phyloP scores from a whole-genome alignment of 2,329 filamentous ascomycete genomes.

The Neonectria magnoliae region DNA sequence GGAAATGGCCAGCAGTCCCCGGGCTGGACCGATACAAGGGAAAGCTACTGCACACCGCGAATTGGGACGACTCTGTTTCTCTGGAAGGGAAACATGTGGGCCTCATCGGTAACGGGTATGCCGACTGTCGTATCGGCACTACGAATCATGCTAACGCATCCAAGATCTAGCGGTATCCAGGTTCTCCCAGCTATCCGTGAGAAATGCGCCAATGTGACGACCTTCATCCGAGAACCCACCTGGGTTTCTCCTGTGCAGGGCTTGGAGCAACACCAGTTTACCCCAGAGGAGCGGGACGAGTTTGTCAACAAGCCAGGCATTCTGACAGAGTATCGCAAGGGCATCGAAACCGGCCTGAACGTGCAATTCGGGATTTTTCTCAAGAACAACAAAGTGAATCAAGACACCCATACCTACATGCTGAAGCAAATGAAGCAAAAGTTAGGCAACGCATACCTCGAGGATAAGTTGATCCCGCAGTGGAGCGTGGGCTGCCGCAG shows the following conservation, averaged over 20 bases:
- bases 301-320: constrained; percentile 53
- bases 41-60: constrained; percentile 62
- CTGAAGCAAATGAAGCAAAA: constrained; percentile 51
- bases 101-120: constrained; percentile 54
- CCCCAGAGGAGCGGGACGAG: constrained; percentile 49
- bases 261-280: constrained; percentile 55
- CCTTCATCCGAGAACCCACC: constrained; percentile 60
- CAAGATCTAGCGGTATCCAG: constrained; percentile 55
- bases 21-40: constrained; percentile 59
- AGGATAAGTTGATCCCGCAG: constrained; percentile 60
- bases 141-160: background rate
- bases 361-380: constrained; percentile 59
- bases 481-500: constrained; percentile 60
- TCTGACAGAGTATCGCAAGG: constrained; percentile 54
- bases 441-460: constrained; percentile 57
- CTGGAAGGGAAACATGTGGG: constrained; percentile 52
- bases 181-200: constrained; percentile 57
- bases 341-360: constrained; percentile 57
- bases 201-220: constrained; percentile 54
- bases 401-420: constrained; percentile 53
- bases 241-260: constrained; percentile 59
- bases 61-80: constrained; percentile 57
- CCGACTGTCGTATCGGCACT: background rate
- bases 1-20: constrained; percentile 61
- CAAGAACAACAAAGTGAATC: constrained; percentile 52